A percentile compares a stretch with the other conserved stretches of the same genome.
Evolutionary conservation across 1,139 yeast genomes (phyloP).

Genomic region (Nadsonia starkeyi-henricii): DNA sequence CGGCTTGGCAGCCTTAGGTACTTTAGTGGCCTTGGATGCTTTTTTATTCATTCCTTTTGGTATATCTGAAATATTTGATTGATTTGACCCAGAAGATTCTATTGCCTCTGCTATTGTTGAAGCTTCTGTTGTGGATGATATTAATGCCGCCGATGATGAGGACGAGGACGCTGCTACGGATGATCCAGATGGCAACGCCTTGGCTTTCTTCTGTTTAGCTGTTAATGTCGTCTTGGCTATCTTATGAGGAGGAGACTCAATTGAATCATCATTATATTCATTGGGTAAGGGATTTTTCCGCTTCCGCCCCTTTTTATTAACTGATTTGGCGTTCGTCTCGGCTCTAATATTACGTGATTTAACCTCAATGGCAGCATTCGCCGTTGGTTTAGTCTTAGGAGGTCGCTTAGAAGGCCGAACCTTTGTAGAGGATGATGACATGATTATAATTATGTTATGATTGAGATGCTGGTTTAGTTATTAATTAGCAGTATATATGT

Average conservation of each 20-base stretch:
- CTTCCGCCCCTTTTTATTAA: slow-evolving; percentile 7
- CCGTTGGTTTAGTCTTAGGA: neutral
- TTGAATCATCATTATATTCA: neutral
- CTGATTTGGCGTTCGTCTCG: neutral
- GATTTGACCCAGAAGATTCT: slow-evolving; percentile 2
- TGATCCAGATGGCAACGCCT: slow-evolving; percentile 9
- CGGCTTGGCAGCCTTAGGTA: slow-evolving; percentile 1
- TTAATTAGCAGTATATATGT: too few relatives aligned
- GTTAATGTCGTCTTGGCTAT: neutral
- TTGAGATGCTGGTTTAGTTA: too few relatives aligned
- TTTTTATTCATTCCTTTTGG: neutral
- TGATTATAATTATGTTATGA: too few relatives aligned
- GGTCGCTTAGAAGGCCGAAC: neutral
- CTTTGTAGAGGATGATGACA: too few relatives aligned
- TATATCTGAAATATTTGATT: slow-evolving; percentile 6
- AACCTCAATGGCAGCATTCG: too few relatives aligned
- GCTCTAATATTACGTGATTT: neutral
- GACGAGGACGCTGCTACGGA: slow-evolving; percentile 1
- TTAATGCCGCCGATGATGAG: slow-evolving; percentile 10
- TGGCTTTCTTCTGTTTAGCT: neutral
- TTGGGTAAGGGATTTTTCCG: slow-evolving; percentile 4
- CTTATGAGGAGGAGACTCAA: neutral
- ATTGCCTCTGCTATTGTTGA: too few relatives aligned
- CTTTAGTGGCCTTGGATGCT: neutral
- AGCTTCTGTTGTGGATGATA: neutral